Conservation (phyloP, 2,329 filamentous ascomycete genomes). For the Fusarium sp. region DNA sequence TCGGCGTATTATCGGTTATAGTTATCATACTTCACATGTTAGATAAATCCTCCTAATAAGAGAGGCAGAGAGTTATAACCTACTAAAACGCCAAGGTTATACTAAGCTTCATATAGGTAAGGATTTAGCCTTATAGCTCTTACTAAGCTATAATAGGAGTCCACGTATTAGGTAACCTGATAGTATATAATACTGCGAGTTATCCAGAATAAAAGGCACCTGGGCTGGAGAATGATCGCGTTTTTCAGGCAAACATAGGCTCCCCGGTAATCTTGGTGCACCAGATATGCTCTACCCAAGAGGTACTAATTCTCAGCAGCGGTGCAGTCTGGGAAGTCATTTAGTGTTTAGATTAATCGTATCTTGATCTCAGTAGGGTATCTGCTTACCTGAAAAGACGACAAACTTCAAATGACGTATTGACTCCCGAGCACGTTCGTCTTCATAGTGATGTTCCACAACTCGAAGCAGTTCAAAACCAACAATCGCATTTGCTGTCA, state of each 20-base stretch:
- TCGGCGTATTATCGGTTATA: accelerated
- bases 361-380: too few species aligned
- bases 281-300: neutral
- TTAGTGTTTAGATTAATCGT: neutral
- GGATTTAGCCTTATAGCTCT: neutral
- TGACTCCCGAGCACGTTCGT: neutral
- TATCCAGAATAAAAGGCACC: neutral
- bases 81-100: neutral
- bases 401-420: neutral
- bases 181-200: neutral
- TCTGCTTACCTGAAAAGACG: neutral
- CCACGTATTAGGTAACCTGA: neutral
- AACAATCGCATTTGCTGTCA: neutral
- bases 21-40: neutral
- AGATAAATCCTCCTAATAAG: too few species aligned
- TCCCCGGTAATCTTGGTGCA: neutral
- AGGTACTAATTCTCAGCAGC: neutral
- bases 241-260: neutral
- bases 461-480: neutral
- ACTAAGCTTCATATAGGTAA: neutral
- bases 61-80: neutral
- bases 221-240: accelerated
- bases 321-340: neutral
- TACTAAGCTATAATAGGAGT: neutral
- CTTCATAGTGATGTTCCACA: neutral